Percentiles rank a stretch among this genome's conserved stretches.
phyloP scores from a whole-genome alignment of 495 filamentous ascomycete genomes.

The Podospora conica region DNA sequence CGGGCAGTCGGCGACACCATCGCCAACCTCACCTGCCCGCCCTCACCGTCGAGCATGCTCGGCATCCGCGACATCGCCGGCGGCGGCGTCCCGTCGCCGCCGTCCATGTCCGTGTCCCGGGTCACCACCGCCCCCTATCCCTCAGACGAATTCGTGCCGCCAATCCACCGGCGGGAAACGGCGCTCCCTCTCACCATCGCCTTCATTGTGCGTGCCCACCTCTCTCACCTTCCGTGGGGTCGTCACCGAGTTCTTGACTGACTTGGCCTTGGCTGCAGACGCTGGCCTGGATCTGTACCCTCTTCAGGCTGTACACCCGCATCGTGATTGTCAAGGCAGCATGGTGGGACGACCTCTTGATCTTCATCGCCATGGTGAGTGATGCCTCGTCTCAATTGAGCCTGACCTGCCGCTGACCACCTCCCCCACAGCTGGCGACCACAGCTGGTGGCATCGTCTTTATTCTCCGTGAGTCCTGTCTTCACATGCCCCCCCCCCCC shows the following conservation, averaged over 20 bases:
- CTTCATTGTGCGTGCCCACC: neutral
- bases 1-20: neutral
- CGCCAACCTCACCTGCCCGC: neutral
- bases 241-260: neutral
- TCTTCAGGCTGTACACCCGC: slow-evolving; percentile 19
- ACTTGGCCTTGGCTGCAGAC: neutral
- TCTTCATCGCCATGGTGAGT: slow-evolving; percentile 11
- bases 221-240: no score
- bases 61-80: neutral
- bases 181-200: neutral
- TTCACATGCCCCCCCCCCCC: neutral
- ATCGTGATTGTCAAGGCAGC: slow-evolving; percentile 17
- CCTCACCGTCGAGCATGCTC: no score
- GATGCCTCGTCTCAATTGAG: neutral
- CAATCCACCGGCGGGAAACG: neutral
- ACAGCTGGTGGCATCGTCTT: neutral
- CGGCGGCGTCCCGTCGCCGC: neutral
- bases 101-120: neutral
- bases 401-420: neutral
- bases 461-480: neutral
- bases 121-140: neutral
- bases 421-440: neutral
- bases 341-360: slow-evolving; percentile 24
- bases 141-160: neutral
- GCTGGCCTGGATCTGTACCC: slow-evolving; percentile 2